These are phyloP conservation scores for Berberis vulgaris DNA, from an alignment of 164 flowering plant species.

Conservation along the genomic window DNA sequence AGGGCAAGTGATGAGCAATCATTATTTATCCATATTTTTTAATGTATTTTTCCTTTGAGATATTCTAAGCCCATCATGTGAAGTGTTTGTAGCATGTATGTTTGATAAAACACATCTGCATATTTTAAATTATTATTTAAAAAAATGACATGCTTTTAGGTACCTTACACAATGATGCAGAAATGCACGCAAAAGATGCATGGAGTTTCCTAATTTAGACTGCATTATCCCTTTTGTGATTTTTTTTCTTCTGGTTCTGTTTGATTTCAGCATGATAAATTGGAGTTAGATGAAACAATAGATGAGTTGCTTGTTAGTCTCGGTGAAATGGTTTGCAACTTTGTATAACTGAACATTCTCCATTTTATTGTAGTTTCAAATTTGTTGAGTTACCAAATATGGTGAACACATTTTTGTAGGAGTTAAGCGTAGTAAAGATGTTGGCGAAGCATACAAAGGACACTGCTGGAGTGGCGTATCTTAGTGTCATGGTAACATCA, in stretches of 20 bases:
- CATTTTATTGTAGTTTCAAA: not conserved
- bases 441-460: slow-evolving; percentile 39
- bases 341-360: not conserved
- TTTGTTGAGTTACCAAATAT: not conserved
- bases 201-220: too few species aligned
- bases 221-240: not conserved
- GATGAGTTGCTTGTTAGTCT: slow-evolving; percentile 32
- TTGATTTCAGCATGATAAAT: slow-evolving; percentile 26
- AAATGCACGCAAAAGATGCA: slow-evolving; percentile 32
- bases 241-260: not conserved
- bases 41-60: too few species aligned
- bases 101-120: too few species aligned
- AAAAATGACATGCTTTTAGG: too few species aligned
- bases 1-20: too few species aligned
- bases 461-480: slow-evolving; percentile 29
- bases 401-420: slow-evolving; percentile 22
- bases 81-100: too few species aligned
- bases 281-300: slow-evolving; percentile 33
- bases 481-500: slow-evolving; percentile 25
- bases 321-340: slow-evolving; percentile 36
- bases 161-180: slow-evolving; percentile 48
- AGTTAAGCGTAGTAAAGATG: slow-evolving; percentile 29
- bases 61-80: too few species aligned
- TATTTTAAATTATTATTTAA: too few species aligned
- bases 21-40: too few species aligned